phyloP scores from a whole-genome alignment of 1,284 basidiomycete genomes.

The Sanghuangporus sanghuang region DNA sequence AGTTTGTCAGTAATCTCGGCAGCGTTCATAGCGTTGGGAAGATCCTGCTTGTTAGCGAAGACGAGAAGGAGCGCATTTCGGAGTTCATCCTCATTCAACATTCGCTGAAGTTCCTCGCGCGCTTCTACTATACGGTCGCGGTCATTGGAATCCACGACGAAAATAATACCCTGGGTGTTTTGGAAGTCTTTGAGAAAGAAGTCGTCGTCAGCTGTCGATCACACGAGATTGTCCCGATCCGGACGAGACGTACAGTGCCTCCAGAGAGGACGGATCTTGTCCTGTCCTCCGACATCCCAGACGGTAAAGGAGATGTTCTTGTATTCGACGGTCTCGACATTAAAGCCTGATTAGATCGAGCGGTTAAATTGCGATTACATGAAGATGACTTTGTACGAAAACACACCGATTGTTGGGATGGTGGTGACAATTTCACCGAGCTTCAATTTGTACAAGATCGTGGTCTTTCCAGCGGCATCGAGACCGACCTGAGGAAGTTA shows the following conservation, averaged over 20 bases:
- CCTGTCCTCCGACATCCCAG: conserved; percentile 88
- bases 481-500: conserved; percentile 68
- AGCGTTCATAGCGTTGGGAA: conserved; percentile 99
- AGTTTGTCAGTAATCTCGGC: conserved; percentile 99
- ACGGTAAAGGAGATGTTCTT: conserved; percentile 92
- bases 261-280: conserved; percentile 91
- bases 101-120: conserved; percentile 98
- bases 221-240: conserved; percentile 19
- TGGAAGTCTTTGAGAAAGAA: conserved; percentile 82
- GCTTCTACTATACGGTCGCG: conserved; percentile 99
- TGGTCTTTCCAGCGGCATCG: conserved; percentile 96
- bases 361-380: not conserved
- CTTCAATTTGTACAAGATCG: conserved; percentile 98
- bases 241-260: conserved; percentile 77
- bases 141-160: conserved; percentile 99
- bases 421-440: conserved; percentile 99
- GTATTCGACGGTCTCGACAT: conserved; percentile 94
- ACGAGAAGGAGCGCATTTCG: conserved; percentile 98
- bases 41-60: conserved; percentile 99
- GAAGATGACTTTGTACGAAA: conserved; percentile 12
- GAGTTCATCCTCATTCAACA: conserved; percentile 99
- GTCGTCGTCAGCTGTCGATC: conserved; percentile 9
- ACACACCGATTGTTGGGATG: conserved; percentile 96
- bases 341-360: conserved; percentile 68
- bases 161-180: conserved; percentile 99